Percentiles rank a stretch among this genome's conserved stretches.
Evolutionary conservation across 1,284 basidiomycete species (phyloP).

Genomic region (Malassezia globosa): DNA sequence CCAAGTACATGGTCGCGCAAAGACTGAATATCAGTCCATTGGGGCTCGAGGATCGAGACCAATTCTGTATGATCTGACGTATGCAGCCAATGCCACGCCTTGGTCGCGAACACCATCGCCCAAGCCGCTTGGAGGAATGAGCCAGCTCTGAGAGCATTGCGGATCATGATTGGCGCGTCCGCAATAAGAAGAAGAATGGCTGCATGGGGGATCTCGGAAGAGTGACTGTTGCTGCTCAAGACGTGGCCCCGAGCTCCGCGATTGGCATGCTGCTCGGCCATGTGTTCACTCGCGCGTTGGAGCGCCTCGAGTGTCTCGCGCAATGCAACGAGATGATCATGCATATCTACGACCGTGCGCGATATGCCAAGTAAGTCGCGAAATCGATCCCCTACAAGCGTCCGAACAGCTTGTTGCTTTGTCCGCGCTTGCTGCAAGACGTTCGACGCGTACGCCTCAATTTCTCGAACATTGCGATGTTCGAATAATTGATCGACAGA

Average conservation of each 20-base stretch:
- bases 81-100: background rate
- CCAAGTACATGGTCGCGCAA: background rate
- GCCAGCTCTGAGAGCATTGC: background rate
- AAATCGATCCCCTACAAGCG: slow-evolving; percentile 32
- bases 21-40: background rate
- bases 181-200: slow-evolving; percentile 4
- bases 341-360: slow-evolving; percentile 35
- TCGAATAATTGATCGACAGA: slow-evolving; percentile 25
- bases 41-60: background rate
- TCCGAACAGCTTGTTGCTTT: slow-evolving; percentile 25
- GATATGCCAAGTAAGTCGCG: slow-evolving; percentile 33
- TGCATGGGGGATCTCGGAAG: background rate
- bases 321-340: slow-evolving; percentile 22
- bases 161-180: slow-evolving; percentile 7
- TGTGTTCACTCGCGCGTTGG: background rate
- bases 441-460: slow-evolving; percentile 21
- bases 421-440: slow-evolving; percentile 14
- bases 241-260: background rate
- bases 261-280: background rate
- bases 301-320: slow-evolving; percentile 19
- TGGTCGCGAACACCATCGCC: background rate
- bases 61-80: background rate
- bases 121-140: slow-evolving; percentile 7
- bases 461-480: slow-evolving; percentile 20
- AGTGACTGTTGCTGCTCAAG: background rate